Conservation (phyloP, 768 basidiomycete genomes). For the Lanmaoa pseudosensibilis region DNA sequence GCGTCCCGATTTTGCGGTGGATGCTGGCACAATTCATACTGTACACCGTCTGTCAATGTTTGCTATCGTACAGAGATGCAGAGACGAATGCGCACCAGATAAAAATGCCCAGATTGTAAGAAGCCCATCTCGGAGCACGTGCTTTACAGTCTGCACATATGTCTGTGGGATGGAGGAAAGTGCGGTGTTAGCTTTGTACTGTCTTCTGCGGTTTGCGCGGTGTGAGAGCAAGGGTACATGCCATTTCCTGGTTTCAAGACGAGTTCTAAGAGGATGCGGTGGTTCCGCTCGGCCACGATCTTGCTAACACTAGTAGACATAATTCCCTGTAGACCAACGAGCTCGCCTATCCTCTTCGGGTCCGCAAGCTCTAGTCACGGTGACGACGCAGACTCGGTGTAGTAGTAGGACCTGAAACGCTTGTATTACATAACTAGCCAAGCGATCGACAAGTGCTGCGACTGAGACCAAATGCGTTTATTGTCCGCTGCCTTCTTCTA, state of each 20-base stretch:
- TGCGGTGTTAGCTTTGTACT: constrained; percentile 1
- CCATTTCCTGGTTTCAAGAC: constrained; percentile 78
- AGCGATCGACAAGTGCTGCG: constrained; percentile 11
- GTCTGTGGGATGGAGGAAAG: constrained; percentile 47
- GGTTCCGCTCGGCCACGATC: constrained; percentile 63
- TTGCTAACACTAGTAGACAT: constrained; percentile 48
- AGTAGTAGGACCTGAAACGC: neutral
- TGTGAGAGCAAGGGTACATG: constrained; percentile 30
- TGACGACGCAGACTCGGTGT: neutral
- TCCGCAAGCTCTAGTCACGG: neutral
- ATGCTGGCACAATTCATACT: constrained; percentile 88
- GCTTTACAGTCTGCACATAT: constrained; percentile 90
- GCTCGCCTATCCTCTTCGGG: neutral
- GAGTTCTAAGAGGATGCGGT: constrained; percentile 67
- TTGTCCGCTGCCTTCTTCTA: neutral
- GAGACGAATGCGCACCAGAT: constrained; percentile 57
- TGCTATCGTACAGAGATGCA: neutral
- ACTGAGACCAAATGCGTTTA: neutral
- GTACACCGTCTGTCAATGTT: constrained; percentile 11
- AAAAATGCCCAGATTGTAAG: constrained; percentile 85
- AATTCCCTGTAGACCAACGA: neutral
- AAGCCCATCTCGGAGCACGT: constrained; percentile 87
- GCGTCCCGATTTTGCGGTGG: constrained; percentile 93
- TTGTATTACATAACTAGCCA: constrained; percentile 17
- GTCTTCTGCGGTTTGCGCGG: neutral